phyloP scores from a whole-genome alignment of 495 filamentous ascomycete species.

The Hyaloscypha variabilis region DNA sequence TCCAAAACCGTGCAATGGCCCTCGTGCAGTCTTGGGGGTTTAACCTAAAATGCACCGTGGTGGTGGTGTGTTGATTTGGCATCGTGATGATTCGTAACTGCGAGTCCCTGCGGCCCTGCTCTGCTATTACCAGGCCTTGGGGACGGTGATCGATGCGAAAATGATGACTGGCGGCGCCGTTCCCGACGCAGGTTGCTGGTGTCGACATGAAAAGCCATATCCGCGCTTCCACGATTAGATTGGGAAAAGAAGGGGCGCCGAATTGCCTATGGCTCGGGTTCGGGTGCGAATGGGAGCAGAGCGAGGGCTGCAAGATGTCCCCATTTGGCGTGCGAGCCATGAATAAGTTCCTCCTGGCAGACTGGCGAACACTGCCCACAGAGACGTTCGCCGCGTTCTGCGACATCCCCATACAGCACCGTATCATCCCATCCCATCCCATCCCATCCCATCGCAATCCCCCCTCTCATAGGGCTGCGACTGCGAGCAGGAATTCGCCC shows the following conservation, averaged over 20 bases:
- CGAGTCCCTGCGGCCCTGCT: not conserved
- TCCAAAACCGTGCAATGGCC: not conserved
- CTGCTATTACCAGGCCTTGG: conserved; percentile 3
- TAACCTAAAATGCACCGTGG: not conserved
- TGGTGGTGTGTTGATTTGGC: not conserved
- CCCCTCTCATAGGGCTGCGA: conserved; percentile 18
- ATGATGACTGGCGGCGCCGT: conserved; percentile 7
- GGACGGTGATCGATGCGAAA: not conserved
- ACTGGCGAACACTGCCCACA: too few relatives aligned
- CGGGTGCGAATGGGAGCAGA: not conserved
- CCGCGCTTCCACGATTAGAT: not conserved
- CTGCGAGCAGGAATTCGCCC: conserved; percentile 10
- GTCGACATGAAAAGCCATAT: conserved; percentile 2
- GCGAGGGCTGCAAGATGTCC: not conserved
- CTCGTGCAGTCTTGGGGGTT: not conserved
- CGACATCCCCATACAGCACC: too few relatives aligned
- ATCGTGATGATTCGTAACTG: not conserved
- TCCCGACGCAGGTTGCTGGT: conserved; percentile 5
- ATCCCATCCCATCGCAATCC: too few relatives aligned
- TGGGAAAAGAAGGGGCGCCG: not conserved
- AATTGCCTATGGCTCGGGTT: not conserved
- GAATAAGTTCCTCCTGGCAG: too few relatives aligned
- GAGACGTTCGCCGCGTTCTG: not conserved
- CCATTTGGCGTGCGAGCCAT: too few relatives aligned
- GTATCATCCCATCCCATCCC: not conserved